Evolutionary conservation across 1,284 basidiomycete genomes (phyloP).

Genomic region (Cystobasidiaceae sp.): DNA sequence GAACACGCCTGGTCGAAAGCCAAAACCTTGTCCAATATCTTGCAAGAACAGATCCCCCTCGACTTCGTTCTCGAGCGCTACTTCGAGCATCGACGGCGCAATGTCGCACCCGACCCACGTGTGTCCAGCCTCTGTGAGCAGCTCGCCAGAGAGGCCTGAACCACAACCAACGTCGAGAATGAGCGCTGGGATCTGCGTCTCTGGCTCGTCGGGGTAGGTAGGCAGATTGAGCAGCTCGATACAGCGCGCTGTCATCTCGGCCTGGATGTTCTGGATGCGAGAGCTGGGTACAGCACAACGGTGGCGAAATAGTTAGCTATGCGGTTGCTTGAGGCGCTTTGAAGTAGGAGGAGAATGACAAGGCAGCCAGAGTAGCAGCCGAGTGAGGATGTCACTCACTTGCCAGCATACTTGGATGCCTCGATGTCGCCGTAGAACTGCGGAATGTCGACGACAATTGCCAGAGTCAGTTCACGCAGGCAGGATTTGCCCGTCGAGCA

Average conservation of each 20-base stretch:
- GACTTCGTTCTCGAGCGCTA: constrained; percentile 85
- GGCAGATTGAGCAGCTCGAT: constrained; percentile 84
- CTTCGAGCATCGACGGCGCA: constrained; percentile 89
- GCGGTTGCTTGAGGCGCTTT: too few relatives aligned
- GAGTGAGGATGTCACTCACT: constrained; percentile 54
- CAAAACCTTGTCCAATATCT: constrained; percentile 50
- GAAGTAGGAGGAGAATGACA: too few relatives aligned
- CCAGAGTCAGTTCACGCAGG: too few relatives aligned
- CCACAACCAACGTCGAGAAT: constrained; percentile 97
- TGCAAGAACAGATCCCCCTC: constrained; percentile 70
- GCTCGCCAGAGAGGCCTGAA: constrained; percentile 95
- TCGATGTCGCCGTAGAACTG: constrained; percentile 96
- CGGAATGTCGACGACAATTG: background rate
- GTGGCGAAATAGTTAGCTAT: too few relatives aligned
- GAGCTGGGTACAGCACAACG: constrained; percentile 55
- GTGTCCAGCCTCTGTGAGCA: constrained; percentile 89
- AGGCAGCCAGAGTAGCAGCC: too few relatives aligned
- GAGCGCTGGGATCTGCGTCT: constrained; percentile 59
- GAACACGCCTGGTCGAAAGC: constrained; percentile 92
- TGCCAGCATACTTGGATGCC: constrained; percentile 93
- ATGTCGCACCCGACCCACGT: constrained; percentile 94
- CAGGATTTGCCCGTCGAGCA: too few relatives aligned
- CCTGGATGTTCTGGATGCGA: constrained; percentile 93
- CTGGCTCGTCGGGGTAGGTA: constrained; percentile 41
- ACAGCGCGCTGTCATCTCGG: constrained; percentile 95